Percentiles rank a stretch among this genome's conserved stretches.
These are phyloP conservation scores for Ogataea siamensis DNA, from an alignment of 805 yeast species.

Conservation along the genomic window DNA sequence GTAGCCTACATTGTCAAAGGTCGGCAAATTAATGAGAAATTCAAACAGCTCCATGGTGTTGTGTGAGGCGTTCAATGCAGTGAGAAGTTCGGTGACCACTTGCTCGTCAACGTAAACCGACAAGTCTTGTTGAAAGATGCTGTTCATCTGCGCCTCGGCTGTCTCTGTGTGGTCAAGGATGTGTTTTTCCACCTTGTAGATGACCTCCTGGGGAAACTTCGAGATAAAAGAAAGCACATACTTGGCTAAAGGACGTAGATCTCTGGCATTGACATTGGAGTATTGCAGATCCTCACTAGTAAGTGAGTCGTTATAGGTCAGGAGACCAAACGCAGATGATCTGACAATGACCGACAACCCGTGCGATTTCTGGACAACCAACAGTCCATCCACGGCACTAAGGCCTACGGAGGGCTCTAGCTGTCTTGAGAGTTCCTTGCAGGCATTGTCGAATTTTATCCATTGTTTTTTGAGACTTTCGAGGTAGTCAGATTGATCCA, in stretches of 20 bases:
- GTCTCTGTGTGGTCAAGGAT: conserved; percentile 37
- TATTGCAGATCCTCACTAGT: conserved; percentile 8
- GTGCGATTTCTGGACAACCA: conserved; percentile 36
- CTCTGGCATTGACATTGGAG: conserved; percentile 6
- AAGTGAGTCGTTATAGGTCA: conserved; percentile 28
- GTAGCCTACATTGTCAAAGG: conserved; percentile 23
- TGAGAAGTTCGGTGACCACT: conserved; percentile 39
- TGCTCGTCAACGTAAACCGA: conserved; percentile 40
- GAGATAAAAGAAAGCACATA: conserved; percentile 37
- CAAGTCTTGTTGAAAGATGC: conserved; percentile 42
- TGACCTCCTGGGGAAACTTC: conserved; percentile 37
- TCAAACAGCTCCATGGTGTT: conserved; percentile 38
- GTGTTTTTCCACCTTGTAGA: conserved; percentile 33
- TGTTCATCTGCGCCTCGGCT: conserved; percentile 35
- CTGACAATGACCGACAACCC: conserved; percentile 36
- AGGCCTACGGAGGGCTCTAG: conserved; percentile 60
- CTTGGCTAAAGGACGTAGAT: conserved; percentile 26
- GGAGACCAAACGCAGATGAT: conserved; percentile 34
- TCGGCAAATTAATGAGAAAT: conserved; percentile 32
- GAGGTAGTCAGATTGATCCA: conserved; percentile 36
- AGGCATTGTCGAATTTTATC: conserved; percentile 66
- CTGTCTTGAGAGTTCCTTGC: conserved; percentile 65
- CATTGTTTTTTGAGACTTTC: conserved; percentile 51
- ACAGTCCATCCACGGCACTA: conserved; percentile 33
- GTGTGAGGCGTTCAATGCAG: conserved; percentile 39